Evolutionary conservation across 2,329 filamentous ascomycete genomes (phyloP).

Genomic region (Diplodia intermedia): DNA sequence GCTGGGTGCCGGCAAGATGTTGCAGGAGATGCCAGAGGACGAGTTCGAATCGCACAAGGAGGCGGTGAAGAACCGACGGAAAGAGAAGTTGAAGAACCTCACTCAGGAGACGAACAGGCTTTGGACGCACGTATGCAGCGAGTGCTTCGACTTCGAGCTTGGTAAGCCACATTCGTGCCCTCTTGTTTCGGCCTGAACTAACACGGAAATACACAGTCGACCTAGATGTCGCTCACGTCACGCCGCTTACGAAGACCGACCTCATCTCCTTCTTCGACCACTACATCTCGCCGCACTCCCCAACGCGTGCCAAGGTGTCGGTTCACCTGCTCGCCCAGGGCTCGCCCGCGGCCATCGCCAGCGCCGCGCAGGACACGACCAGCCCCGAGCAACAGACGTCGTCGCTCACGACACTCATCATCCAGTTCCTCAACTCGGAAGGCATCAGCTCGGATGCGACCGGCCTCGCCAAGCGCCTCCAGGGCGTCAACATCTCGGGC

Average conservation of each 20-base stretch:
- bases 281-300: conserved; percentile 77
- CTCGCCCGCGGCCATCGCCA: conserved; percentile 45
- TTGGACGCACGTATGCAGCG: conserved; percentile 83
- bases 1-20: conserved; percentile 66
- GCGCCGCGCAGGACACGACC: conserved; percentile 39
- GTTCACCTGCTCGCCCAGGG: conserved; percentile 83
- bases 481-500: conserved; percentile 53
- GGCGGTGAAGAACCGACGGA: conserved; percentile 82
- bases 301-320: conserved; percentile 78
- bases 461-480: conserved; percentile 54
- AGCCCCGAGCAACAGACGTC: conserved; percentile 52
- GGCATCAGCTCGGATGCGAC: conserved; percentile 54
- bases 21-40: conserved; percentile 77
- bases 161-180: conserved; percentile 60
- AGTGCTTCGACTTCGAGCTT: conserved; percentile 88
- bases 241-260: conserved; percentile 76
- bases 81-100: conserved; percentile 93
- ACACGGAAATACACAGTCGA: conserved; percentile 60
- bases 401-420: conserved; percentile 46
- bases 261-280: conserved; percentile 79
- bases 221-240: conserved; percentile 77
- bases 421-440: conserved; percentile 56
- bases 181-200: conserved; percentile 5
- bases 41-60: conserved; percentile 93
- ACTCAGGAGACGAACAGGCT: conserved; percentile 81